A percentile compares a stretch with the other conserved stretches of the same genome.
Conservation (phyloP, 192 early-diverging fungal species). For the Gamsiella multidivaricata region DNA sequence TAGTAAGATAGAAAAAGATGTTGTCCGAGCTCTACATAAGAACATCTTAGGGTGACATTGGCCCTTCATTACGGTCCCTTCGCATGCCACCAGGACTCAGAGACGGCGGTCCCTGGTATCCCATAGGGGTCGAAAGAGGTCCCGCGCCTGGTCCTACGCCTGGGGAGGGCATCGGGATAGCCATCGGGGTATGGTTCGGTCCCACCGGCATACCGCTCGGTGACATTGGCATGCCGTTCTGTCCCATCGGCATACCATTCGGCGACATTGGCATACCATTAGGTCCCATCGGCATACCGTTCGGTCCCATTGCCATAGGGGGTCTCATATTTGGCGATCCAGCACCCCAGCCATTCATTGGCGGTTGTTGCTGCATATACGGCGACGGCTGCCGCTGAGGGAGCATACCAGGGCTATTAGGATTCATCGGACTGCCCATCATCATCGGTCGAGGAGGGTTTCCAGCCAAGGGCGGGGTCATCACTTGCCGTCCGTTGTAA, state of each 20-base stretch:
- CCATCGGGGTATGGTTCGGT: background rate
- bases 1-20: too few relatives aligned
- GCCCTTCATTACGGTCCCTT: conserved; percentile 14
- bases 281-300: background rate
- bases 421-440: conserved; percentile 13
- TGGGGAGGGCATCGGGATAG: background rate
- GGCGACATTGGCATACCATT: conserved; percentile 19
- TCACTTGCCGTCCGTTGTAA: conserved; percentile 43
- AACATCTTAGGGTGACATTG: conserved; percentile 22
- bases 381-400: conserved; percentile 19
- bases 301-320: conserved; percentile 5
- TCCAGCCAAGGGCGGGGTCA: conserved; percentile 38
- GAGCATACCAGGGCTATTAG: background rate
- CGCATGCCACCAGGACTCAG: conserved; percentile 13
- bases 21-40: too few relatives aligned
- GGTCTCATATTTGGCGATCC: conserved; percentile 1
- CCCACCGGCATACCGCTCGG: conserved; percentile 4
- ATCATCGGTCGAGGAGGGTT: conserved; percentile 40
- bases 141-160: background rate
- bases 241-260: background rate
- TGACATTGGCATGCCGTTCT: conserved; percentile 3
- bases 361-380: background rate
- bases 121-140: background rate
- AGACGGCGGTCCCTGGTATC: conserved; percentile 10
- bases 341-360: conserved; percentile 21